Percentiles rank a stretch among this genome's conserved stretches.
These are phyloP conservation scores for Phlebiopsis gigantea DNA, from an alignment of 768 basidiomycete genomes.

Conservation along the genomic window DNA sequence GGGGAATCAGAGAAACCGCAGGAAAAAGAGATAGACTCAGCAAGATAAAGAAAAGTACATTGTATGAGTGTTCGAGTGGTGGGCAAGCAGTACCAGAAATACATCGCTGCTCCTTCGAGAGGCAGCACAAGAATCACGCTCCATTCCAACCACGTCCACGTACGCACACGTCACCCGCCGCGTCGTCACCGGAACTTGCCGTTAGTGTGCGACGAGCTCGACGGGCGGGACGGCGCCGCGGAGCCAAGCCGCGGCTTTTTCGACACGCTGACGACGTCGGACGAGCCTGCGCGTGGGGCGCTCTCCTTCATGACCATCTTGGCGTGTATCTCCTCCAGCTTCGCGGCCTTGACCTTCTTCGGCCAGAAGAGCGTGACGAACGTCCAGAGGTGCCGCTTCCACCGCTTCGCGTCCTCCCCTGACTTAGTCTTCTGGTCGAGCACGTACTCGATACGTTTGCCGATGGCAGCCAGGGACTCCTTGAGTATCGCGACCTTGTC, in stretches of 20 bases:
- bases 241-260: constrained; percentile 26
- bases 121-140: not conserved
- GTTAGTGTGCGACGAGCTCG: constrained; percentile 3
- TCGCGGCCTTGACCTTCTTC: constrained; percentile 90
- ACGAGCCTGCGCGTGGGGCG: constrained; percentile 21
- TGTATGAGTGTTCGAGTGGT: not conserved
- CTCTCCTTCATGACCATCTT: constrained; percentile 87
- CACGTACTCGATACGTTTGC: constrained; percentile 84
- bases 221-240: constrained; percentile 2
- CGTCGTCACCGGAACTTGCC: constrained; percentile 8
- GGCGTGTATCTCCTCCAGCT: constrained; percentile 91
- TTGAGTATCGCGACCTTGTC: constrained; percentile 96
- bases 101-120: not conserved
- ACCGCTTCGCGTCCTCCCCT: constrained; percentile 80
- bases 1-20: not conserved
- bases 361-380: constrained; percentile 98
- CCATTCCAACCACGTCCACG: not conserved
- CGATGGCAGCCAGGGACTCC: constrained; percentile 91
- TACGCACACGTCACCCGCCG: not conserved
- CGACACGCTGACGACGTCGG: constrained; percentile 18
- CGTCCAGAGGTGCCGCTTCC: constrained; percentile 97
- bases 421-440: constrained; percentile 67
- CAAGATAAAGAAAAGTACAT: constrained; percentile 1
- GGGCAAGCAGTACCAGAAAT: not conserved
- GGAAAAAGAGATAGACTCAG: not conserved